phyloP scores from a whole-genome alignment of 805 yeast species.

The Candida koratica region DNA sequence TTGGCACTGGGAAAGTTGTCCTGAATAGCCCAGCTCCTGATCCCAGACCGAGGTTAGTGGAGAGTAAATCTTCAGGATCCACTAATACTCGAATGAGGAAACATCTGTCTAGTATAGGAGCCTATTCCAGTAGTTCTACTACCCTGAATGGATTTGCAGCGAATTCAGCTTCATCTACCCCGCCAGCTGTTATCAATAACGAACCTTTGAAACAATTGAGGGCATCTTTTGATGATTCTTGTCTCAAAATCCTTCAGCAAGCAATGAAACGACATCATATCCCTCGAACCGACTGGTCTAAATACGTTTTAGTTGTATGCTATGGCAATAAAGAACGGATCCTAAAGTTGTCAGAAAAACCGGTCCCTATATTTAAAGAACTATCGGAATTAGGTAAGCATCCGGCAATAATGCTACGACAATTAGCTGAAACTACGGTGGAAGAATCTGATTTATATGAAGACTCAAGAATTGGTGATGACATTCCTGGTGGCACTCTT shows the following conservation, averaged over 20 bases:
- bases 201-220: slow-evolving; percentile 82
- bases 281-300: slow-evolving; percentile 75
- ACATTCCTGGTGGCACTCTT: slow-evolving; percentile 42
- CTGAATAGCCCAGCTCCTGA: slow-evolving; percentile 7
- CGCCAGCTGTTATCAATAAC: slow-evolving; percentile 15
- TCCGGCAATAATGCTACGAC: slow-evolving; percentile 90
- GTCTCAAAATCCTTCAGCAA: slow-evolving; percentile 79
- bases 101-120: slow-evolving; percentile 11
- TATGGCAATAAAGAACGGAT: slow-evolving; percentile 89
- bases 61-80: slow-evolving; percentile 20
- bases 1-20: slow-evolving; percentile 41
- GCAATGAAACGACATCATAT: slow-evolving; percentile 85
- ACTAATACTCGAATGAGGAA: slow-evolving; percentile 20
- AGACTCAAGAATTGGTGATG: slow-evolving; percentile 39
- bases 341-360: slow-evolving; percentile 79
- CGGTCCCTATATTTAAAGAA: slow-evolving; percentile 80
- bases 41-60: slow-evolving; percentile 22
- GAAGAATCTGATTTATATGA: slow-evolving; percentile 27
- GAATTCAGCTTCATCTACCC: slow-evolving; percentile 11
- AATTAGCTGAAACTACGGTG: slow-evolving; percentile 47
- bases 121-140: slow-evolving; percentile 5
- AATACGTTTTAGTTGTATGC: slow-evolving; percentile 83
- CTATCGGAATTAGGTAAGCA: slow-evolving; percentile 79
- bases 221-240: slow-evolving; percentile 88
- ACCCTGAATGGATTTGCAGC: slow-evolving; percentile 14